Base-by-base conservation (phyloP, 306 rosid genomes). In the Cucurbita argyrosperma region DNA sequence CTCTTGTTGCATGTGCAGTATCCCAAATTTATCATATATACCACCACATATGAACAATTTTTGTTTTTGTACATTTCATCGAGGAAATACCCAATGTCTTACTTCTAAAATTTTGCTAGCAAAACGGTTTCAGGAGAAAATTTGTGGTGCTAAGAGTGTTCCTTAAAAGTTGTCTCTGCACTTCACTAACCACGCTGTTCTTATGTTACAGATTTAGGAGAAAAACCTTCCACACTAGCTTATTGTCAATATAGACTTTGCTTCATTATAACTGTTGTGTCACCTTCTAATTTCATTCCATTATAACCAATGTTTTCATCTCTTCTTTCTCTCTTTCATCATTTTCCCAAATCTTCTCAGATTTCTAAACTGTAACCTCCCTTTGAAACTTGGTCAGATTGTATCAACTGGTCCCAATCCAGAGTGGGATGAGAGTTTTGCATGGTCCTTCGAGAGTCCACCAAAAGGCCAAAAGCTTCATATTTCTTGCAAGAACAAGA, bases 401-500 rank as follows among this genome's bases (percentile, higher is more conserved):
- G 91, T 94, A 62, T 86, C 98, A 45, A 90, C 96, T 30, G 97
- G 99, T 71, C 96, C 99, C 9, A 91, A 88, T 80, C 99, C 97
- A 1, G 95, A 94, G 76, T 90, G 97, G 97, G 97, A 91, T 23
- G 99, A 94, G 87, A 89, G 83, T 89, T 94, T 94, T 84, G 76
- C 88, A 35, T 94, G 99, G 99, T 79, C 97, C 80, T 94, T 94
- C 79, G 97, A 94, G 89, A 94, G 99, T 81, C 97, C 98, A 65
- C 98, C 98, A 6, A 93, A 93, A 84, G 97, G 99, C 79, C 97
- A 95, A 74, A 95, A 95, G 80, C 96, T 95, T 77, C 91, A 95
- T 46, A 95, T 95, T 83, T 91, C 99, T 55, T 95, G 99, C 88
- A 95, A 95, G 87, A 95, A 91, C 79, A 95, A 95, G 80, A 95